These are phyloP conservation scores for Kazachstania kunashirensis DNA, from an alignment of 805 yeast genomes.

Conservation along the genomic window DNA sequence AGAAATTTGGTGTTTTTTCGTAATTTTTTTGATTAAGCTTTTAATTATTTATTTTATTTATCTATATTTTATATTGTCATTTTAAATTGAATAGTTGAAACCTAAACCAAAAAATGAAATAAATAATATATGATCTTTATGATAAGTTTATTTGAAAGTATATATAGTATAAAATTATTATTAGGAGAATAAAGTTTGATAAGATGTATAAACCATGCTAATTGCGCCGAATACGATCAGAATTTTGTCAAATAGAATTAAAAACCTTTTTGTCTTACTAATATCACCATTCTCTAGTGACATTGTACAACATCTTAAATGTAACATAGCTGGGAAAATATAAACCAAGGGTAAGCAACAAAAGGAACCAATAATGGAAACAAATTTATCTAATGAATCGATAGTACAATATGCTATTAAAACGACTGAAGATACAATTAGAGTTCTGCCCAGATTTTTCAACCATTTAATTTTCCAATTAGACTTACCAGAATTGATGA, in stretches of 20 bases:
- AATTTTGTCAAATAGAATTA: slow-evolving; percentile 36
- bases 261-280: slow-evolving; percentile 15
- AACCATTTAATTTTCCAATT: slow-evolving; percentile 50
- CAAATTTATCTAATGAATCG: slow-evolving; percentile 59
- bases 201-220: slow-evolving; percentile 61
- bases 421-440: slow-evolving; percentile 46
- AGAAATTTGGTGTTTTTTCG: too few relatives aligned
- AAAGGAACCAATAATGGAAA: slow-evolving; percentile 73
- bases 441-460: slow-evolving; percentile 49
- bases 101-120: too few relatives aligned
- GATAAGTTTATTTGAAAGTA: too few relatives aligned
- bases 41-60: too few relatives aligned
- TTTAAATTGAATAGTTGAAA: too few relatives aligned
- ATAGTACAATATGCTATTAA: slow-evolving; percentile 59
- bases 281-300: slow-evolving; percentile 7
- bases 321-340: slow-evolving; percentile 76
- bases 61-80: too few relatives aligned
- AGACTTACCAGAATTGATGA: slow-evolving; percentile 44
- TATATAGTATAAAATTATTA: too few relatives aligned
- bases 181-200: slow-evolving; percentile 36
- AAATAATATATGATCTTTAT: too few relatives aligned
- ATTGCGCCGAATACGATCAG: slow-evolving; percentile 47
- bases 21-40: too few relatives aligned
- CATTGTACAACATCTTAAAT: slow-evolving; percentile 42
- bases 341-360: slow-evolving; percentile 81